Evolutionary conservation across 2,329 filamentous ascomycete species (phyloP), one percentile per base, ranked within the genome.

Genomic region (Diaporthe humulicola): DNA sequence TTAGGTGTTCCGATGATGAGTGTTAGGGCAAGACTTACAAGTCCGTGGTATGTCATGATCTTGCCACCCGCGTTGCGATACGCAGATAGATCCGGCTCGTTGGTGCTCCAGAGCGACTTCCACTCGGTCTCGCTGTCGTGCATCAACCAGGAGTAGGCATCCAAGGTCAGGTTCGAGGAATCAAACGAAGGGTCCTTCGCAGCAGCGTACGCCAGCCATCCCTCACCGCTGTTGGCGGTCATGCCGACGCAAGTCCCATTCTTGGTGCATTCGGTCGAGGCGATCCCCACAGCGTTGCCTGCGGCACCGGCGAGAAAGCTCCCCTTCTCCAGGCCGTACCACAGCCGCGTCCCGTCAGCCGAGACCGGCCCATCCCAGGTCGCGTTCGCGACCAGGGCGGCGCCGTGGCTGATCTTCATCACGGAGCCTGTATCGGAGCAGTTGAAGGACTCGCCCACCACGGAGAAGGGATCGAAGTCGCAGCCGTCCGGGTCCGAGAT

Each of bases 401-500:
- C 60, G 17, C 38, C 42, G 8, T 66, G 38, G 25, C 40, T 66
- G 38, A 66, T 66, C 14, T 30, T 15, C 60, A 66, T 30, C 9
- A 10, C 1, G 7, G 60, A 22, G 6, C 42, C 38, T 8, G 60
- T 66, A 19, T 42, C 42, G 2, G 60, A 66, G 25, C 60, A 66
- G 60, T 48, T 30, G 60, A 66, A 66, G 17, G 60, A 33, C 28
- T 45, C 28, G 17, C 40, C 60, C 4, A 66, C 42, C 25, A 33
- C 10, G 6, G 60, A 66, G 57, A 66, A 66, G 2, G 60, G 60
- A 57, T 79, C 69, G 45, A 81, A 81, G 2, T 48, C 45, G 78
- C 85, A 87, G 28, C 76, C 76, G 36, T 78, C 76, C 0, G 84
- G 81, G 67, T 85, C 82, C 4, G 80, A 80, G 25, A 87, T 82